Base-by-base conservation (phyloP, 192 early-diverging fungal species). In the Endogone sp. region DNA sequence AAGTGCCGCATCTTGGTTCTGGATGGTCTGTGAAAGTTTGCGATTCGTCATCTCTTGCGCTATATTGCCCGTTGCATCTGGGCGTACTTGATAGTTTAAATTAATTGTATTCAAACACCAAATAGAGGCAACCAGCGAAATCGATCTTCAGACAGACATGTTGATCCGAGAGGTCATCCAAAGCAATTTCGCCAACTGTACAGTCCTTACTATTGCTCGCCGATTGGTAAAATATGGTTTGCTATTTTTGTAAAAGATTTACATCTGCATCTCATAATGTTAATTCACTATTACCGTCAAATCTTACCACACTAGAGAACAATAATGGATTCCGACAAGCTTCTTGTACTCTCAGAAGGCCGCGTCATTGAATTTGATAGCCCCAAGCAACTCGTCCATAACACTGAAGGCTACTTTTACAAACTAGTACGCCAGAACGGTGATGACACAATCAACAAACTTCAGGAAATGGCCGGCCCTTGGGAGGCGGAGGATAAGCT, bases 291-390 rank as follows among this genome's bases (percentile, higher is more conserved):
- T 49, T 49, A 11, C 16, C 6, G 9, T 49, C 16, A 49, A 49
- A 16, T 49, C 37, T 49, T 16, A 16, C 9, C 37, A 49, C 0
- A 49, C 6, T 1, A 49, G 37, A 49, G 37, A 49, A 94, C 92
- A 2, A 83, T 92, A 28, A 79, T 91, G 65, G 89, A 90, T 65
- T 85, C 84, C 70, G 69, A 78, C 49, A 76, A 83, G 16, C 87
- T 96, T 25, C 64, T 95, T 31, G 92, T 96, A 0, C 70, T 96
- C 21, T 90, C 92, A 57, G 75, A 78, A n/a, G 93, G 93, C 25
- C 65, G 75, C 20, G 79, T 93, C 25, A 82, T 83, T 16, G 94
- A 95, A 73, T 87, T 82, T 61, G 92, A 89, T 30, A 78, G 85
- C 27, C 92, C 93, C 4, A 56, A 76, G 30, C 80, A 75, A 29